These are phyloP conservation scores for Aspergillus sclerotioniger DNA, from an alignment of 495 filamentous ascomycete genomes.

Conservation along the genomic window DNA sequence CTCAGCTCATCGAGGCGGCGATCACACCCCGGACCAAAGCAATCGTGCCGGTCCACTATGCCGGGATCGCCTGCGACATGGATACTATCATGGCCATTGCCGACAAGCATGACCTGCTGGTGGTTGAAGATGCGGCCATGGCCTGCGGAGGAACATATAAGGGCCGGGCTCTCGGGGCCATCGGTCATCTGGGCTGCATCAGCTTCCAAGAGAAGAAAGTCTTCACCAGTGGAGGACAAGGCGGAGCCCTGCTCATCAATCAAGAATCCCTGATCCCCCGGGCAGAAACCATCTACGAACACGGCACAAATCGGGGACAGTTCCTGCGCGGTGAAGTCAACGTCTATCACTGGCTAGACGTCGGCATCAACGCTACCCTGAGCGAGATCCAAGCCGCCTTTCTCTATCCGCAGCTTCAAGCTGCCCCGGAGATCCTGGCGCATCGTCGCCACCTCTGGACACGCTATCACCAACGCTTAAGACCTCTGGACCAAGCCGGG, in stretches of 20 bases:
- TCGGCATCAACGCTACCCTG: constrained; percentile 18
- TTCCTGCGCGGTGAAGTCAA: constrained; percentile 23
- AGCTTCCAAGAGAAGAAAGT: constrained; percentile 29
- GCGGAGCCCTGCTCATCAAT: constrained; percentile 22
- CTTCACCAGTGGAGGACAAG: constrained; percentile 22
- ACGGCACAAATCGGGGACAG: constrained; percentile 21
- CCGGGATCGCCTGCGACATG: constrained; percentile 24
- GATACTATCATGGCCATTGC: constrained; percentile 20
- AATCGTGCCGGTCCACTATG: constrained; percentile 25
- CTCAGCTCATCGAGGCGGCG: constrained; percentile 14
- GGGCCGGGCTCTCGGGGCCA: constrained; percentile 9
- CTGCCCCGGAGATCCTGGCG: constrained; percentile 16
- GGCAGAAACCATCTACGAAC: constrained; percentile 19
- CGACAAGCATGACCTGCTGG: constrained; percentile 14
- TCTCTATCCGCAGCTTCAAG: constrained; percentile 21
- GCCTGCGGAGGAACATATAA: constrained; percentile 15
- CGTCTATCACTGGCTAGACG: constrained; percentile 17
- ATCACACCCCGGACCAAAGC: constrained; percentile 21
- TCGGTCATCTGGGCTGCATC: constrained; percentile 24
- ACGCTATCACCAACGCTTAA: background rate
- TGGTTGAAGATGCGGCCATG: constrained; percentile 25
- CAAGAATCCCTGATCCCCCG: constrained; percentile 11
- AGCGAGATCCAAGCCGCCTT: constrained; percentile 24
- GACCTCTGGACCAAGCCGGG: constrained; percentile 8
- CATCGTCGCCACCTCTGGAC: constrained; percentile 2